Percentiles rank a stretch among this genome's conserved stretches.
phyloP scores from a whole-genome alignment of 257 asterid species.

The Plantago ovata region DNA sequence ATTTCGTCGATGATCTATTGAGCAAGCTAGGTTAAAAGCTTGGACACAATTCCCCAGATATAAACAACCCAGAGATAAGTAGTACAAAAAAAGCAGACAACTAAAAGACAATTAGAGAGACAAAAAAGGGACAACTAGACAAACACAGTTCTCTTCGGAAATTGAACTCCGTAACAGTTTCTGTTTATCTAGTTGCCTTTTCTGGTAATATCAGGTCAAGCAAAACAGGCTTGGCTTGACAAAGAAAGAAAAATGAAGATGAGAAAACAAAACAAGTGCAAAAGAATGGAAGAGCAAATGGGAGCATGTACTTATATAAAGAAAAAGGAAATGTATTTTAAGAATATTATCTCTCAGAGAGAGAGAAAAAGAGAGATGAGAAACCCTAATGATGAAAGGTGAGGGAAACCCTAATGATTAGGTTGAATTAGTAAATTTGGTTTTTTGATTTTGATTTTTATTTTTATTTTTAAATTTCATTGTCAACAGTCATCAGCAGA shows the following conservation, averaged over 20 bases:
- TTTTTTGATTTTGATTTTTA: slow-evolving; percentile 11
- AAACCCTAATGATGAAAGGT: slow-evolving; percentile 60
- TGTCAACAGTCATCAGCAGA: slow-evolving; percentile 21
- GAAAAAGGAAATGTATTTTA: slow-evolving; percentile 4
- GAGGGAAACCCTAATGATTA: slow-evolving; percentile 15
- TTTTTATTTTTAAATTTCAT: slow-evolving; percentile 33
- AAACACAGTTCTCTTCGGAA: slow-evolving; percentile 35
- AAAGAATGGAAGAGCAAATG: slow-evolving; percentile 33
- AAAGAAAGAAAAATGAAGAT: background rate
- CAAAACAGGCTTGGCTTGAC: too few species aligned
- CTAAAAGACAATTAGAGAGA: slow-evolving; percentile 25
- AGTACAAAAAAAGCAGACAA: slow-evolving; percentile 16
- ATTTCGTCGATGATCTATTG: too few species aligned
- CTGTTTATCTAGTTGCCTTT: background rate
- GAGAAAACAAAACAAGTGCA: slow-evolving; percentile 23
- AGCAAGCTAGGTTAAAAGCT: slow-evolving; percentile 9
- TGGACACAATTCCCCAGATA: slow-evolving; percentile 15
- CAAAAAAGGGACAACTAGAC: slow-evolving; percentile 10
- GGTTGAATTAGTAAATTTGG: slow-evolving; percentile 18
- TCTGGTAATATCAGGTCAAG: too few species aligned
- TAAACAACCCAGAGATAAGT: slow-evolving; percentile 7
- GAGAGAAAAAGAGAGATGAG: slow-evolving; percentile 12
- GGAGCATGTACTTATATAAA: slow-evolving; percentile 31
- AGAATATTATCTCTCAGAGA: background rate
- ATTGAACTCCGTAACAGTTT: slow-evolving; percentile 26